These are phyloP conservation scores for Alternaria burnsii DNA, from an alignment of 2,329 filamentous ascomycete species.

Conservation along the genomic window DNA sequence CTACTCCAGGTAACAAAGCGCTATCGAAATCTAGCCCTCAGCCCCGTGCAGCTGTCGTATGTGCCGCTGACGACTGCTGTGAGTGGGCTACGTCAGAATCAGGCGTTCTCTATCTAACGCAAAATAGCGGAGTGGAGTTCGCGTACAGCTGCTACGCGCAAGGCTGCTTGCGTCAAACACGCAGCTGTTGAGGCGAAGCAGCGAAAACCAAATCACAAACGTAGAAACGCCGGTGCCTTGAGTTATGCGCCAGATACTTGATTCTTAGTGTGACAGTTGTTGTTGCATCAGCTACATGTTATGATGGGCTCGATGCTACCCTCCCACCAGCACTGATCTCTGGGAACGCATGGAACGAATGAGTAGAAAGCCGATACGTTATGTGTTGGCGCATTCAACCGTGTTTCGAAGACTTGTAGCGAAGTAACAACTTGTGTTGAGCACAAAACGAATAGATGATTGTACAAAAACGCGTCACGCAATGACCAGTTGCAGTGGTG, in stretches of 20 bases:
- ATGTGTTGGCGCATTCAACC: too few relatives aligned
- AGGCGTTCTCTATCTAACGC: background rate
- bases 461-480: too few relatives aligned
- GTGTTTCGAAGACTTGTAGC: too few relatives aligned
- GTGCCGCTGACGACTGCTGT: background rate
- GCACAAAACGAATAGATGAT: too few relatives aligned
- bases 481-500: too few relatives aligned
- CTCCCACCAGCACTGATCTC: too few relatives aligned
- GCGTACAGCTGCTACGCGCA: background rate
- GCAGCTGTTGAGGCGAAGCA: background rate
- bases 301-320: background rate
- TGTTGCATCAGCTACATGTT: background rate
- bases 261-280: background rate
- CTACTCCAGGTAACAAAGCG: background rate
- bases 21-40: background rate
- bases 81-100: background rate
- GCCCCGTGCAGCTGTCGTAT: too few relatives aligned
- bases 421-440: too few relatives aligned
- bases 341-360: too few relatives aligned
- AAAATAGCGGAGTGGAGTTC: background rate
- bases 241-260: background rate
- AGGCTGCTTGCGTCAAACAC: too few relatives aligned
- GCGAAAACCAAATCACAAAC: background rate
- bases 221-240: background rate
- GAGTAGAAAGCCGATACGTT: too few relatives aligned